Evolutionary conservation across 2,329 filamentous ascomycete genomes (phyloP).

Genomic region (Westerdykella ornata): DNA sequence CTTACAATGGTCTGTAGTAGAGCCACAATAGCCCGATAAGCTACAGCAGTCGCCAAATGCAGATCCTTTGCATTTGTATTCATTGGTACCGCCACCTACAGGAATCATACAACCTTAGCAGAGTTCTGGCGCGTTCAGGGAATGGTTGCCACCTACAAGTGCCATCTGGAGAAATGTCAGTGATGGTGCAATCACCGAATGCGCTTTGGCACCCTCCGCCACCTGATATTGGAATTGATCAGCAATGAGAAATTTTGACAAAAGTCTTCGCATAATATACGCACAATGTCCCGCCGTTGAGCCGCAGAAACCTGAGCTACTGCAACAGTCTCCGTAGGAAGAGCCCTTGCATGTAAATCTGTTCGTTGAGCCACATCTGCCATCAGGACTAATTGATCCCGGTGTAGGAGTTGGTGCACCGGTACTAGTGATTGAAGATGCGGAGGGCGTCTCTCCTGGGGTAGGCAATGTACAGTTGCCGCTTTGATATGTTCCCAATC

Average conservation of each 20-base stretch:
- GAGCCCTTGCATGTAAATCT: neutral
- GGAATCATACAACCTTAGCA: too few species aligned
- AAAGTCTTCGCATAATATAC: neutral
- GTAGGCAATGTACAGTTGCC: neutral
- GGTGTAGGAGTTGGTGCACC: too few species aligned
- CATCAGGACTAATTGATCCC: too few species aligned
- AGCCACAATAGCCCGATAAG: slow-evolving; percentile 2
- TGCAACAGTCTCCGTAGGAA: slow-evolving; percentile 3
- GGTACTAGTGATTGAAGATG: too few species aligned
- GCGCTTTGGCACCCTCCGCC: neutral
- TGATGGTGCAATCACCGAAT: neutral
- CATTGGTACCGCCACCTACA: slow-evolving; percentile 1
- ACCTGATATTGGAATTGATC: too few species aligned
- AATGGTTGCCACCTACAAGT: neutral
- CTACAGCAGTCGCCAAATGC: slow-evolving; percentile 7
- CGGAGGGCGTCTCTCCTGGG: too few species aligned
- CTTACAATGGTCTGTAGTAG: neutral
- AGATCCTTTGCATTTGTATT: slow-evolving; percentile 4
- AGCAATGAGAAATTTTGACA: too few species aligned
- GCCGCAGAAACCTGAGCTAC: slow-evolving; percentile 3
- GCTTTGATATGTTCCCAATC: neutral
- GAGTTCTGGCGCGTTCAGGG: too few species aligned
- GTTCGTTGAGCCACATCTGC: neutral
- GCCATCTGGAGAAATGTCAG: neutral
- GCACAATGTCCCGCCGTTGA: neutral